Percentiles rank a stretch among this genome's conserved stretches.
Evolutionary conservation across 768 basidiomycete genomes (phyloP).

Genomic region (Termitomyces eurrhizus): DNA sequence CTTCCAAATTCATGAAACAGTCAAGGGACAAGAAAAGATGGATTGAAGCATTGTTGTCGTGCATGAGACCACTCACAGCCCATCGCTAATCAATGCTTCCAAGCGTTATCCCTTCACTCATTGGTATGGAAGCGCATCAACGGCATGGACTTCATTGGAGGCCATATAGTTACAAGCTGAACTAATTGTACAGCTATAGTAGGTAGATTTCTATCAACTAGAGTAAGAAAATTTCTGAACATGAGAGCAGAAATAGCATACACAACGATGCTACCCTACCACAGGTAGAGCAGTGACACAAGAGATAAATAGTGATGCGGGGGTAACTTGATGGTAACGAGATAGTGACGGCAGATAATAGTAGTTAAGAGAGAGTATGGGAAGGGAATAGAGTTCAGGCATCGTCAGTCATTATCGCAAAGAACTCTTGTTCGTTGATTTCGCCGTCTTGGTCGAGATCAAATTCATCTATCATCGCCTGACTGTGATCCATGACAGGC

Average conservation of each 20-base stretch:
- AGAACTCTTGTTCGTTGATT: conserved; percentile 95
- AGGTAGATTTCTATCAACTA: conserved; percentile 4
- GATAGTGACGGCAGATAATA: conserved; percentile 8
- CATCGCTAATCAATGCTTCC: neutral
- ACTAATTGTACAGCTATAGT: conserved; percentile 9
- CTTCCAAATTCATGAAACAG: neutral
- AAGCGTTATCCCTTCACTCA: neutral
- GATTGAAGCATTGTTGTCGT: neutral
- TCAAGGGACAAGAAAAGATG: neutral
- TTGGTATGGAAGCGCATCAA: neutral
- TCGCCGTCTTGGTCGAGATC: conserved; percentile 98
- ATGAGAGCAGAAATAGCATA: conserved; percentile 1
- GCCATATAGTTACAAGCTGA: conserved; percentile 8
- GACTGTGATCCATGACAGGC: conserved; percentile 41
- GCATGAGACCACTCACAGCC: no score
- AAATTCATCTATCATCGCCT: conserved; percentile 99
- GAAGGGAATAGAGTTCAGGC: conserved; percentile 34
- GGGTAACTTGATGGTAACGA: conserved; percentile 10
- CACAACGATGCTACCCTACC: conserved; percentile 11
- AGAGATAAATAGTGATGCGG: conserved; percentile 8
- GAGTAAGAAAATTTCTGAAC: neutral
- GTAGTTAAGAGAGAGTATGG: neutral
- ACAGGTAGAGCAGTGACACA: conserved; percentile 4
- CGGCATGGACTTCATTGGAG: neutral
- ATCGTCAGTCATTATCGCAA: conserved; percentile 96